Conservation (phyloP, 139 green algal genomes). For the Zygnema cylindricum region DNA sequence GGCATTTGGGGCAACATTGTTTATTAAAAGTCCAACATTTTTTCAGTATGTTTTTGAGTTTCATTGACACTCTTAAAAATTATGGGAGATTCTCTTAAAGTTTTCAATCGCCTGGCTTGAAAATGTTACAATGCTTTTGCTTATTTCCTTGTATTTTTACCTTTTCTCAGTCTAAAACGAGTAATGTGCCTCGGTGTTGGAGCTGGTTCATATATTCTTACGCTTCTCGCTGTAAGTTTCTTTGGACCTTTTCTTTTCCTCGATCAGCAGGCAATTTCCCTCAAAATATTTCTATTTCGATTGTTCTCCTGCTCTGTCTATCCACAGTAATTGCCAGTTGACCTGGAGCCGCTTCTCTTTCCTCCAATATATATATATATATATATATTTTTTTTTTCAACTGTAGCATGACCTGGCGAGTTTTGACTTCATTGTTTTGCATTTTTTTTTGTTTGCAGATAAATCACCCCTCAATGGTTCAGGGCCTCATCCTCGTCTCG, state of each 20-base stretch:
- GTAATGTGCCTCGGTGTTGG: constrained; percentile 26
- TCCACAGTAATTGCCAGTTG: neutral
- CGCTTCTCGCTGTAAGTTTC: constrained; percentile 38
- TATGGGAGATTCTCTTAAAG: no score
- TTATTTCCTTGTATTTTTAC: no score
- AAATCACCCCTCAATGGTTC: neutral
- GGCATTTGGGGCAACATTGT: neutral
- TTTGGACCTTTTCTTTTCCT: no score
- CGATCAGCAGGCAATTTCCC: no score
- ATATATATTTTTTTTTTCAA: neutral
- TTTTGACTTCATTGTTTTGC: neutral
- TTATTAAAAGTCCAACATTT: neutral
- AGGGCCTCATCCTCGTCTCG: constrained; percentile 24
- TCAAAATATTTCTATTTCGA: no score
- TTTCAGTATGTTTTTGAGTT: no score
- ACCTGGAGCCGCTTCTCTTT: neutral
- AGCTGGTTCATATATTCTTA: constrained; percentile 42
- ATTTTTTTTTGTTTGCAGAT: neutral
- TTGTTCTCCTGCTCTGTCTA: no score
- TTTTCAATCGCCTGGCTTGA: no score
- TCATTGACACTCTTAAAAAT: no score
- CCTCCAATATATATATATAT: neutral
- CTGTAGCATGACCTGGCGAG: no score
- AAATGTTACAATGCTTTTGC: no score
- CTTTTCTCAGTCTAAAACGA: neutral